Conservation (phyloP, 768 basidiomycete genomes). For the Xerocomellus chrysenteron region DNA sequence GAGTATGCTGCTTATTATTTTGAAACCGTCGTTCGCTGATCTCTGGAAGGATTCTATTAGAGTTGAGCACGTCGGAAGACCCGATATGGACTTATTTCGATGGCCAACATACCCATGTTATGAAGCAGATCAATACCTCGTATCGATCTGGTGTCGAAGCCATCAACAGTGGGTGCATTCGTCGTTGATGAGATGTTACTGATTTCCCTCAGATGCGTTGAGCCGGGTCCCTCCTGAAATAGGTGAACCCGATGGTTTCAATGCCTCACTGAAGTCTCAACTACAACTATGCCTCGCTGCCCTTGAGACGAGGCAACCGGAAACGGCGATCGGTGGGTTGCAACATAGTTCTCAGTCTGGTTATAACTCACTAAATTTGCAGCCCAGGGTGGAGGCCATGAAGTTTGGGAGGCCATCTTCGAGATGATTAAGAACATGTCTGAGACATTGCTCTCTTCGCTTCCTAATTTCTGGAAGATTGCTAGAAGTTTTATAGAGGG, state of each 20-base stretch:
- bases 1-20: constrained; percentile 59
- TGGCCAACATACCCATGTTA: constrained; percentile 83
- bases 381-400: constrained; percentile 72
- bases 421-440: constrained; percentile 85
- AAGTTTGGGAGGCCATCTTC: constrained; percentile 78
- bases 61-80: constrained; percentile 83
- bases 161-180: constrained; percentile 44
- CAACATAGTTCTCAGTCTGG: neutral
- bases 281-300: constrained; percentile 60
- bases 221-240: constrained; percentile 41
- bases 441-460: constrained; percentile 76
- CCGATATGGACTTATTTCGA: constrained; percentile 97
- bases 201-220: constrained; percentile 41
- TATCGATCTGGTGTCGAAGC: constrained; percentile 51
- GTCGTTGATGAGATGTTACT: constrained; percentile 3
- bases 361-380: neutral
- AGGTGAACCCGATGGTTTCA: constrained; percentile 39
- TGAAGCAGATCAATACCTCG: constrained; percentile 69
- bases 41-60: constrained; percentile 71
- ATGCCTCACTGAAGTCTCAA: constrained; percentile 49
- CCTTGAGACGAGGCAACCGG: constrained; percentile 63
- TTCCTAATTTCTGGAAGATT: constrained; percentile 95
- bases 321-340: constrained; percentile 55
- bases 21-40: constrained; percentile 7
- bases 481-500: constrained; percentile 90